phyloP scores from a whole-genome alignment of 2,329 filamentous ascomycete species.

The Pseudocercospora pini-densiflorae region DNA sequence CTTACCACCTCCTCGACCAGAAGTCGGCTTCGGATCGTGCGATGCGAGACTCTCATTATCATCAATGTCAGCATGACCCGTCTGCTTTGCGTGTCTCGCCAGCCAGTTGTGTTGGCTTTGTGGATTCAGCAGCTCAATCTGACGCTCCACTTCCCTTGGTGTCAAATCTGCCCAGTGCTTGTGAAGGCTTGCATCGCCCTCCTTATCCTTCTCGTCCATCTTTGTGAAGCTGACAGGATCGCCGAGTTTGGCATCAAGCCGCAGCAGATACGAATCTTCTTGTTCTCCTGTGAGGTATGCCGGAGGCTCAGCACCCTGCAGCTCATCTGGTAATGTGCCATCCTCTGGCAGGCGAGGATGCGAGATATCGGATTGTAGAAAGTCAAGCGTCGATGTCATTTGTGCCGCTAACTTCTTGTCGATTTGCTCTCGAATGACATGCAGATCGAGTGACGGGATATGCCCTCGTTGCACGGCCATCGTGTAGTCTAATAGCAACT shows the following conservation, averaged over 20 bases:
- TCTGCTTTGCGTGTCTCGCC: constrained; percentile 34
- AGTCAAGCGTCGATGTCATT: constrained; percentile 38
- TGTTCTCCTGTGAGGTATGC: constrained; percentile 72
- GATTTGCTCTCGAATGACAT: constrained; percentile 39
- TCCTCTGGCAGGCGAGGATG: constrained; percentile 38
- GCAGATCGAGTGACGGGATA: constrained; percentile 38
- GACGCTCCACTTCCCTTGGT: constrained; percentile 53
- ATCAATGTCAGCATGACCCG: constrained; percentile 31
- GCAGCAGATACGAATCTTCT: constrained; percentile 73
- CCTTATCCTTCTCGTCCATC: constrained; percentile 23
- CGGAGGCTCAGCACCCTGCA: constrained; percentile 61
- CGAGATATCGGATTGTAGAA: constrained; percentile 47
- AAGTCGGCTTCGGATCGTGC: constrained; percentile 74
- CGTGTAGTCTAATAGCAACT: constrained; percentile 40
- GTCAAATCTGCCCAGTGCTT: constrained; percentile 44
- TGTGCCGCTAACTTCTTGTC: constrained; percentile 38
- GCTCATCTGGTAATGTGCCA: constrained; percentile 41
- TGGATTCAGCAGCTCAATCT: constrained; percentile 71
- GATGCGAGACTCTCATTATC: constrained; percentile 77
- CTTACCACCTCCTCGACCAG: constrained; percentile 35
- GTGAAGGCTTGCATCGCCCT: constrained; percentile 23
- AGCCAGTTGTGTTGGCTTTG: constrained; percentile 97
- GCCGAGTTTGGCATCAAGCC: constrained; percentile 61
- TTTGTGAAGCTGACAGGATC: constrained; percentile 51
- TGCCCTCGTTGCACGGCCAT: constrained; percentile 40